These are phyloP conservation scores for Penicillium fuscoglaucum DNA, from an alignment of 2,329 filamentous ascomycete species.

Conservation along the genomic window DNA sequence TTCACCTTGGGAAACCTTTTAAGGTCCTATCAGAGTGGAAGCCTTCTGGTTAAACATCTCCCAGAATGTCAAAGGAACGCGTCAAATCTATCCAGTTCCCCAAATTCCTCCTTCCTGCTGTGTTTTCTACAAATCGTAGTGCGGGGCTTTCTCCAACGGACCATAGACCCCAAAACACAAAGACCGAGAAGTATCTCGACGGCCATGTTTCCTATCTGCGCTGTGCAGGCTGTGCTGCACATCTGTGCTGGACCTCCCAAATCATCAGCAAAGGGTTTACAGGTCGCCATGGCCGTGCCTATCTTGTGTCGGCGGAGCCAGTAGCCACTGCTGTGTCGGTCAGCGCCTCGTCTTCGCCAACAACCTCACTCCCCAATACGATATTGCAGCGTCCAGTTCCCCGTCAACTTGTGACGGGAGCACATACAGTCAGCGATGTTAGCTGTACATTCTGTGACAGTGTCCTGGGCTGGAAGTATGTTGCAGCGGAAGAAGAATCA, in stretches of 20 bases:
- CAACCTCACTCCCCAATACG: slow-evolving; percentile 58
- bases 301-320: slow-evolving; percentile 56
- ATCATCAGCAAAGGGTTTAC: slow-evolving; percentile 67
- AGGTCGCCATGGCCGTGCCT: slow-evolving; percentile 64
- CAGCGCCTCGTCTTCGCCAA: slow-evolving; percentile 29
- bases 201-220: slow-evolving; percentile 57
- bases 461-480: slow-evolving; percentile 65
- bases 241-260: slow-evolving; percentile 59
- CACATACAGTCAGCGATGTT: slow-evolving; percentile 63
- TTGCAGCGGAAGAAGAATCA: slow-evolving; percentile 60
- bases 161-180: slow-evolving; percentile 5
- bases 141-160: slow-evolving; percentile 14
- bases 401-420: slow-evolving; percentile 62
- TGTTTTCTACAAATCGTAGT: slow-evolving; percentile 39
- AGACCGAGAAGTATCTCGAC: slow-evolving; percentile 41
- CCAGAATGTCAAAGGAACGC: slow-evolving; percentile 21
- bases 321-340: slow-evolving; percentile 33
- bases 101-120: slow-evolving; percentile 52
- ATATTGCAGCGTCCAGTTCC: slow-evolving; percentile 57
- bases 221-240: slow-evolving; percentile 59
- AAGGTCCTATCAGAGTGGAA: background rate
- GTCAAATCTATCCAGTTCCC: slow-evolving; percentile 46
- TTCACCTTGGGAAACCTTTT: background rate
- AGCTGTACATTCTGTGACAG: slow-evolving; percentile 57
- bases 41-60: background rate